phyloP scores from a whole-genome alignment of 805 yeast genomes.

The Barnettozyma sucrosica region DNA sequence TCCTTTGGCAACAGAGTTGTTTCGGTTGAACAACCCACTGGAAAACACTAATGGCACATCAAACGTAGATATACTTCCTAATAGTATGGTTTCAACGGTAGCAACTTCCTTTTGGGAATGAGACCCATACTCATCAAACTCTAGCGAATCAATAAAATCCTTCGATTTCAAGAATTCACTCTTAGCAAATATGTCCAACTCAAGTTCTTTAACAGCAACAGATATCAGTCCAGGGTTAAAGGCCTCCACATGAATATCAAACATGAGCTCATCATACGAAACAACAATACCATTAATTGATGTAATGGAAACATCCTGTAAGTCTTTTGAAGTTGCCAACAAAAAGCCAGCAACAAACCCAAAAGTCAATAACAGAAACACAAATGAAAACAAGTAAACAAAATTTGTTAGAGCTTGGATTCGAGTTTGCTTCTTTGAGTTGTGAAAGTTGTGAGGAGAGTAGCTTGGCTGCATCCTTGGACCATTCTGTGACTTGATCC shows the following conservation, averaged over 20 bases:
- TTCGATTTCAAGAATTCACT: slow-evolving; percentile 40
- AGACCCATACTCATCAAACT: slow-evolving; percentile 9
- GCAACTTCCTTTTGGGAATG: background rate
- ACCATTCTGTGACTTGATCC: slow-evolving; percentile 12
- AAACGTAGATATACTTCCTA: slow-evolving; percentile 61
- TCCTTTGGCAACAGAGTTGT: slow-evolving; percentile 52
- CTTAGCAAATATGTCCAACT: slow-evolving; percentile 81
- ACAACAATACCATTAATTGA: slow-evolving; percentile 68
- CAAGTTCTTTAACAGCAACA: slow-evolving; percentile 56
- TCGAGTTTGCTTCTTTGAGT: slow-evolving; percentile 22
- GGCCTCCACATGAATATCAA: slow-evolving; percentile 72
- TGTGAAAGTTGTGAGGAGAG: slow-evolving; percentile 46
- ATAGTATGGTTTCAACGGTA: slow-evolving; percentile 52
- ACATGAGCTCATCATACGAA: slow-evolving; percentile 78
- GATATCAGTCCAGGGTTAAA: slow-evolving; percentile 83
- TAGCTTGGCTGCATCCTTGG: slow-evolving; percentile 24
- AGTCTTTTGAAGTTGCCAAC: slow-evolving; percentile 79
- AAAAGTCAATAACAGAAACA: slow-evolving; percentile 47
- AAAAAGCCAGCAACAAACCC: slow-evolving; percentile 83
- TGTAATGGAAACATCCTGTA: slow-evolving; percentile 56
- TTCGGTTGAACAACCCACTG: slow-evolving; percentile 71
- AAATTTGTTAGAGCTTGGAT: slow-evolving; percentile 31
- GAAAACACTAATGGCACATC: slow-evolving; percentile 71
- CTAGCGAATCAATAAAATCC: background rate
- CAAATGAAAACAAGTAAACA: slow-evolving; percentile 30